Percentiles rank a stretch among this genome's conserved stretches.
These are phyloP conservation scores for Fusarium secorum DNA, from an alignment of 2,329 filamentous ascomycete genomes.

Conservation along the genomic window DNA sequence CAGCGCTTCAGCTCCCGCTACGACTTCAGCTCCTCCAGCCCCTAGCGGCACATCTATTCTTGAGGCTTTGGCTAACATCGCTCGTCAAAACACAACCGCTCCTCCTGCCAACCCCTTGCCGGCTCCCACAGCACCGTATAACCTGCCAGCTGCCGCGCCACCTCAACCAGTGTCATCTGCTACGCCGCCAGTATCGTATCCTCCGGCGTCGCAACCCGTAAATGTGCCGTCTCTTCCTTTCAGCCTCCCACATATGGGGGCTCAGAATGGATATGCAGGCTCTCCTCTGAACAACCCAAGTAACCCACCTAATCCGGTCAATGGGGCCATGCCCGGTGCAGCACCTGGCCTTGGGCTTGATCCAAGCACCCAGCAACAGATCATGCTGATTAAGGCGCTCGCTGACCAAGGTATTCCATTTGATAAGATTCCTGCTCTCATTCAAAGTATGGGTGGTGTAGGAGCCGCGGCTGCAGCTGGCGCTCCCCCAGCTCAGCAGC, in stretches of 20 bases:
- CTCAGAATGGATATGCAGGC: slow-evolving; percentile 47
- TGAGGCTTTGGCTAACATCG: slow-evolving; percentile 81
- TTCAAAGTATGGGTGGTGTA: slow-evolving; percentile 59
- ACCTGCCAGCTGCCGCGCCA: slow-evolving; percentile 46
- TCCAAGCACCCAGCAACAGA: slow-evolving; percentile 71
- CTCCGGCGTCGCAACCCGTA: slow-evolving; percentile 64
- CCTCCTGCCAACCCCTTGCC: slow-evolving; percentile 52
- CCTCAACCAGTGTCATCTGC: slow-evolving; percentile 45
- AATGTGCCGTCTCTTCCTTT: slow-evolving; percentile 61
- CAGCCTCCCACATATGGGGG: slow-evolving; percentile 47
- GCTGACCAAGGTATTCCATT: slow-evolving; percentile 77
- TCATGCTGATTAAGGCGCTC: slow-evolving; percentile 78
- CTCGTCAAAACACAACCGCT: slow-evolving; percentile 71
- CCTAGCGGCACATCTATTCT: slow-evolving; percentile 69
- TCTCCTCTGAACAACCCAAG: slow-evolving; percentile 40
- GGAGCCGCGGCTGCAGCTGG: slow-evolving; percentile 45
- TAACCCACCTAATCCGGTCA: slow-evolving; percentile 43
- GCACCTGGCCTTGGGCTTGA: slow-evolving; percentile 51
- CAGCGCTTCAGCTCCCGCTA: slow-evolving; percentile 28
- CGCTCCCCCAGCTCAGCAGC: slow-evolving; percentile 38
- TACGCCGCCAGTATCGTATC: slow-evolving; percentile 47
- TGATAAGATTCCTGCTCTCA: slow-evolving; percentile 74
- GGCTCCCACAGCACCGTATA: slow-evolving; percentile 56
- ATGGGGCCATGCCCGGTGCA: slow-evolving; percentile 47
- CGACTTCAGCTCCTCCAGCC: slow-evolving; percentile 45